A percentile compares a stretch with the other conserved stretches of the same genome.
phyloP scores from a whole-genome alignment of 306 rosid species.

The Psophocarpus tetragonolobus region DNA sequence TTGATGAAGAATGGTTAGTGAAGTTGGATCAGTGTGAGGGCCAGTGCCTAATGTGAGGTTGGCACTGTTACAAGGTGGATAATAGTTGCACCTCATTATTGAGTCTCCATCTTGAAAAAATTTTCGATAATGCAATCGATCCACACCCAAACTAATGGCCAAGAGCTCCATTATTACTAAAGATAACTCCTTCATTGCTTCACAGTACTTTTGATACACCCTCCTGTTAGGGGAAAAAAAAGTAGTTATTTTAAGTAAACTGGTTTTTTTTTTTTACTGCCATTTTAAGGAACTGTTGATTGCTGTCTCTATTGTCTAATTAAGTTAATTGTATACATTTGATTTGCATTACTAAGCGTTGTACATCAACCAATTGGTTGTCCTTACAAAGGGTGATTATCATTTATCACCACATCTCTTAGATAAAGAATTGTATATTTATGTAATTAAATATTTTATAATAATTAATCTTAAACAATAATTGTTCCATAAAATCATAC shows the following conservation, averaged over 20 bases:
- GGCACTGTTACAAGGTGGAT: slow-evolving; percentile 65
- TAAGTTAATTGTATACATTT: not conserved
- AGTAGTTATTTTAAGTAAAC: too few species aligned
- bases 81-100: slow-evolving; percentile 78
- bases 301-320: not conserved
- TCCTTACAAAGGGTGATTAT: too few species aligned
- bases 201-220: slow-evolving; percentile 69
- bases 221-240: slow-evolving; percentile 49
- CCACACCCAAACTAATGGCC: slow-evolving; percentile 69
- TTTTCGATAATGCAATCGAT: slow-evolving; percentile 43
- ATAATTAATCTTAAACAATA: too few species aligned
- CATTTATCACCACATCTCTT: too few species aligned
- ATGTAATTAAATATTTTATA: too few species aligned
- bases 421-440: too few species aligned
- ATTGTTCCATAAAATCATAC: too few species aligned
- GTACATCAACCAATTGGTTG: not conserved
- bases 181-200: slow-evolving; percentile 59
- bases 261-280: too few species aligned
- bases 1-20: slow-evolving; percentile 78
- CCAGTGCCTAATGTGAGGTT: slow-evolving; percentile 73
- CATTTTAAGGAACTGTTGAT: not conserved
- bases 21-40: slow-evolving; percentile 83
- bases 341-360: not conserved
- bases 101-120: slow-evolving; percentile 71
- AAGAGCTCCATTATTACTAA: slow-evolving; percentile 63